Percentiles rank a stretch among this genome's conserved stretches.
These are phyloP conservation scores for Xylariaceae sp. DNA, from an alignment of 2,329 filamentous ascomycete genomes.

Conservation along the genomic window DNA sequence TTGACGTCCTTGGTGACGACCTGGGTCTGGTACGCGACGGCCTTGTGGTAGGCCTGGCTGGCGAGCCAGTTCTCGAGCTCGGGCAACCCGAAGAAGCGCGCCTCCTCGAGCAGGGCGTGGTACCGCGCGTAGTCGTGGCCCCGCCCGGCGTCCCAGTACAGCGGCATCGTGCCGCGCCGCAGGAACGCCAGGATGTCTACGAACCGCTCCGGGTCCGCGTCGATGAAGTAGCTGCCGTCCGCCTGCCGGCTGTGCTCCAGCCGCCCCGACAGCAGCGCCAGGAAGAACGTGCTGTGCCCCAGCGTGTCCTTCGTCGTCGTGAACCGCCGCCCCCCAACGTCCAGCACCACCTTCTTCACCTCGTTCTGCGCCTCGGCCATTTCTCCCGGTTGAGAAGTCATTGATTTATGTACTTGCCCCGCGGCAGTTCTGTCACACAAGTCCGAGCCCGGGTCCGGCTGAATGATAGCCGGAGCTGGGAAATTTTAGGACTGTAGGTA, in stretches of 20 bases:
- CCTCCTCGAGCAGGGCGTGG: constrained; percentile 37
- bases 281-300: constrained; percentile 13
- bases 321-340: constrained; percentile 23
- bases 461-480: too few relatives aligned
- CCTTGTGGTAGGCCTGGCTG: constrained; percentile 21
- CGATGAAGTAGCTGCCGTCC: constrained; percentile 42
- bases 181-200: constrained; percentile 41
- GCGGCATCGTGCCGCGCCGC: constrained; percentile 37
- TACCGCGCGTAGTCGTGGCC: constrained; percentile 43
- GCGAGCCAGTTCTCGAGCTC: constrained; percentile 32
- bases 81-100: constrained; percentile 37
- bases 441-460: not conserved
- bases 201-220: constrained; percentile 42
- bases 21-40: constrained; percentile 14
- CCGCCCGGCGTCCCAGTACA: constrained; percentile 36
- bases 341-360: constrained; percentile 3
- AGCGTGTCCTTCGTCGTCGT: constrained; percentile 17
- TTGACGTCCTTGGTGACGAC: constrained; percentile 1
- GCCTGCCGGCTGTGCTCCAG: constrained; percentile 16
- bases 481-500: too few relatives aligned
- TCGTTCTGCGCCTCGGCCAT: not conserved
- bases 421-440: not conserved
- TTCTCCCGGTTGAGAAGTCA: not conserved
- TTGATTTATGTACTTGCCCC: not conserved
- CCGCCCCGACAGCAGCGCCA: constrained; percentile 9